Conservation (phyloP, 768 basidiomycete species). For the Termitomyces sp. region DNA sequence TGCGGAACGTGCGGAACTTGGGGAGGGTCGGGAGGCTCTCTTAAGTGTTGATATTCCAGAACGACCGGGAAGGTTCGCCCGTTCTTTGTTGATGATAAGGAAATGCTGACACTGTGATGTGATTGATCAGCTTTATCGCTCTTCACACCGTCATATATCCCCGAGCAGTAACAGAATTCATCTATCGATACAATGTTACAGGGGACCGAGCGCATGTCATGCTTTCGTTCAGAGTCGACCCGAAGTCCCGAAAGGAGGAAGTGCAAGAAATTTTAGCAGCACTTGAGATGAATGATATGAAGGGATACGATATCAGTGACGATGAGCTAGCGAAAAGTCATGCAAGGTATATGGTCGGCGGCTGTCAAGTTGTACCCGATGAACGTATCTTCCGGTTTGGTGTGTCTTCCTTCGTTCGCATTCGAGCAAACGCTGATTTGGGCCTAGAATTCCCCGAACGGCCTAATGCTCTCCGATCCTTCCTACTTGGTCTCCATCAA, state of each 20-base stretch:
- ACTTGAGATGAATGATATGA: constrained; percentile 68
- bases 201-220: constrained; percentile 77
- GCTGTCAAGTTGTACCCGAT: constrained; percentile 66
- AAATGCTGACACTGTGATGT: background rate
- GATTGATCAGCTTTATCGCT: constrained; percentile 67
- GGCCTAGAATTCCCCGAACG: constrained; percentile 89
- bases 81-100: background rate
- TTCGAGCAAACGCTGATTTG: constrained; percentile 1
- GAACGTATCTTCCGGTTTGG: constrained; percentile 94
- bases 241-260: constrained; percentile 52
- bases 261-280: constrained; percentile 57
- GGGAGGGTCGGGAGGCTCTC: constrained; percentile 91
- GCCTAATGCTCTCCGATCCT: constrained; percentile 86
- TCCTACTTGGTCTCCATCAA: constrained; percentile 74
- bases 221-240: constrained; percentile 82
- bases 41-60: constrained; percentile 95
- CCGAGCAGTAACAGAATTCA: constrained; percentile 91
- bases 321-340: constrained; percentile 96
- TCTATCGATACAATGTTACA: constrained; percentile 80
- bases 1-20: constrained; percentile 96
- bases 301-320: constrained; percentile 86
- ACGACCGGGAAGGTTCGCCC: constrained; percentile 74
- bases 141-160: constrained; percentile 87
- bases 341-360: constrained; percentile 92
- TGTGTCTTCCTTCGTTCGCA: constrained; percentile 31